phyloP scores from a whole-genome alignment of 306 rosid genomes.

The Vicia faba region DNA sequence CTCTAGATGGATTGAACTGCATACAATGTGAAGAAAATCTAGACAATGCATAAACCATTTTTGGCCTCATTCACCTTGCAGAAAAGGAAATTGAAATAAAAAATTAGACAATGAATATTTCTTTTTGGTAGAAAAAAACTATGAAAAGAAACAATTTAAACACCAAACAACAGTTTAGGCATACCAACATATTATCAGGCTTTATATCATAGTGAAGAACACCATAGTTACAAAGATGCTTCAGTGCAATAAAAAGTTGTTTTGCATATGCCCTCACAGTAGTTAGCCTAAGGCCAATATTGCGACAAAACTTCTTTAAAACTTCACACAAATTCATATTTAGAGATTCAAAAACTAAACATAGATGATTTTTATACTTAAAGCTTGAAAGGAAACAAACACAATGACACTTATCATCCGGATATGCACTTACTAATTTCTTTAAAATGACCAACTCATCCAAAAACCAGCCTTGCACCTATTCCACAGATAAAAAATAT shows the following conservation, averaged over 20 bases:
- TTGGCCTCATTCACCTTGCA: constrained; percentile 91
- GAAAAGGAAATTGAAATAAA: constrained; percentile 9
- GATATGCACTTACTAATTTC: constrained; percentile 98
- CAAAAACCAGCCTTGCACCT: constrained; percentile 99
- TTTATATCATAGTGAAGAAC: constrained; percentile 98
- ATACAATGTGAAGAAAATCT: no score
- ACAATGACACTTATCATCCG: constrained; percentile 98
- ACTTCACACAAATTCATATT: constrained; percentile 99
- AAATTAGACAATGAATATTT: constrained; percentile 23
- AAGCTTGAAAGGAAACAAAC: constrained; percentile 98
- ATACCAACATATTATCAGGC: constrained; percentile 98
- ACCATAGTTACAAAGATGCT: constrained; percentile 96
- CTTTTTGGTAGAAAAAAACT: background rate
- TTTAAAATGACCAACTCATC: constrained; percentile 87
- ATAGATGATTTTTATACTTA: constrained; percentile 98
- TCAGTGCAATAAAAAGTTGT: constrained; percentile 94
- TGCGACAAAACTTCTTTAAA: constrained; percentile 99
- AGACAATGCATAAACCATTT: no score
- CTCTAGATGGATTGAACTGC: no score
- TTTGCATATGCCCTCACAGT: constrained; percentile 94
- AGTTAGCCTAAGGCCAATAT: constrained; percentile 97
- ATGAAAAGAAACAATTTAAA: background rate
- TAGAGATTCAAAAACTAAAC: constrained; percentile 99
- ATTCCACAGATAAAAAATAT: constrained; percentile 39
- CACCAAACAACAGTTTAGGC: constrained; percentile 24